A percentile compares a stretch with the other conserved stretches of the same genome.
Evolutionary conservation across 768 basidiomycete genomes (phyloP).

Genomic region (Pleurotus salmoneostramineus): DNA sequence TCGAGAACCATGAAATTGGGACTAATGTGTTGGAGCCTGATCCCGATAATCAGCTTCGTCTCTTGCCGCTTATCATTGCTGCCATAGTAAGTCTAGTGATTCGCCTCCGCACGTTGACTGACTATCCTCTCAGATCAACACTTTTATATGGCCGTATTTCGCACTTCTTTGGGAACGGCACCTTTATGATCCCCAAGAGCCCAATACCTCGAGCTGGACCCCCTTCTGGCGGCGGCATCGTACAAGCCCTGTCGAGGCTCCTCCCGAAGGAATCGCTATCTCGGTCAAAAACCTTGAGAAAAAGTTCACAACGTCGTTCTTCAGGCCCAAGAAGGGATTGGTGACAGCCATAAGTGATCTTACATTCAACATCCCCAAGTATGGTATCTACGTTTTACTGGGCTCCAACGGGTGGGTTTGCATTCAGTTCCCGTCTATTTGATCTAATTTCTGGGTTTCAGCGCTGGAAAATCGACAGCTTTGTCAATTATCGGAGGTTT

Average conservation of each 20-base stretch:
- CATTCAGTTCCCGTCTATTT: background rate
- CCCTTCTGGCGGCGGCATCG: constrained; percentile 29
- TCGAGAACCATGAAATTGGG: constrained; percentile 52
- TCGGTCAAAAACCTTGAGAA: constrained; percentile 60
- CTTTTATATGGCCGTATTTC: constrained; percentile 73
- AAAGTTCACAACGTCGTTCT: constrained; percentile 46
- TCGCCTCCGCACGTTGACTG: background rate
- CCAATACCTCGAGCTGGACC: constrained; percentile 22
- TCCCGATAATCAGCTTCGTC: constrained; percentile 50
- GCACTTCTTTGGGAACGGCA: constrained; percentile 54
- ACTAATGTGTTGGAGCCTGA: constrained; percentile 55
- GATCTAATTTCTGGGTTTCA: constrained; percentile 19
- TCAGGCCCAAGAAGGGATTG: constrained; percentile 38
- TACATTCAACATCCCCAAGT: constrained; percentile 63
- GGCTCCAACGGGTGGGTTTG: constrained; percentile 64
- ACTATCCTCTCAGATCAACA: constrained; percentile 43
- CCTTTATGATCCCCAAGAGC: constrained; percentile 56
- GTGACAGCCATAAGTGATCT: constrained; percentile 67
- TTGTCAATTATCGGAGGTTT: constrained; percentile 67
- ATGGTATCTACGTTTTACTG: constrained; percentile 73
- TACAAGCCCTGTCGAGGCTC: constrained; percentile 11
- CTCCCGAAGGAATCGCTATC: constrained; percentile 45
- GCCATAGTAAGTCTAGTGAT: constrained; percentile 46
- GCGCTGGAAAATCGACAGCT: constrained; percentile 75
- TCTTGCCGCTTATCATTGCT: constrained; percentile 60